Evolutionary conservation across 2,329 filamentous ascomycete genomes (phyloP).

Genomic region (Blastomyces emzantsi): DNA sequence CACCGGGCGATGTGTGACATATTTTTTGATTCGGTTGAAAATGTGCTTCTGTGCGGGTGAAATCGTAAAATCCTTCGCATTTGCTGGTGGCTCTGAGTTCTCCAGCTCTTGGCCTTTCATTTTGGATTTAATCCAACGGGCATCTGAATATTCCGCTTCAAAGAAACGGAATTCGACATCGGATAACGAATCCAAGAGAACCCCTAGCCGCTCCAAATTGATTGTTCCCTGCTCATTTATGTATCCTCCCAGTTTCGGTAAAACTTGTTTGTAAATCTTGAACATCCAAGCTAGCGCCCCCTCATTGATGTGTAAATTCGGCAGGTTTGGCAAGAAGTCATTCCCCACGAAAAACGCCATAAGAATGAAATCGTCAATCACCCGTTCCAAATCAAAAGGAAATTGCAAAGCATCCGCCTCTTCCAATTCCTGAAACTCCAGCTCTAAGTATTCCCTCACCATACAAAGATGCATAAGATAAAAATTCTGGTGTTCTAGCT

Average conservation of each 20-base stretch:
- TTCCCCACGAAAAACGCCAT: slow-evolving; percentile 99
- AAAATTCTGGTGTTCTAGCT: slow-evolving; percentile 98
- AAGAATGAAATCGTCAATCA: slow-evolving; percentile 98
- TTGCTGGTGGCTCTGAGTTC: slow-evolving; percentile 50
- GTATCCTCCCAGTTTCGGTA: slow-evolving; percentile 83
- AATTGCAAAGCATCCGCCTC: slow-evolving; percentile 62
- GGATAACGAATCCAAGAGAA: slow-evolving; percentile 73
- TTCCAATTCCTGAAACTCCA: slow-evolving; percentile 92
- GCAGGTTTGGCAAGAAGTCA: slow-evolving; percentile 95
- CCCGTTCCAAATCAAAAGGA: slow-evolving; percentile 82
- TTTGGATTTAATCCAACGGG: slow-evolving; percentile 87
- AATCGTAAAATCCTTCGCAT: slow-evolving; percentile 58
- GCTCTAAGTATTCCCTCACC: slow-evolving; percentile 89
- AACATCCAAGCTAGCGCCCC: slow-evolving; percentile 97
- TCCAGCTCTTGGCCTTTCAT: slow-evolving; percentile 56
- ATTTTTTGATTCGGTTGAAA: slow-evolving; percentile 74
- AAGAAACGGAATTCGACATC: slow-evolving; percentile 91
- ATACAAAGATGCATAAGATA: slow-evolving; percentile 96
- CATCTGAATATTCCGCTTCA: slow-evolving; percentile 78
- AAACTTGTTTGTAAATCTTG: slow-evolving; percentile 81
- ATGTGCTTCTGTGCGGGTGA: slow-evolving; percentile 72
- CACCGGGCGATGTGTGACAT: slow-evolving; percentile 59
- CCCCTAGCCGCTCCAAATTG: slow-evolving; percentile 68
- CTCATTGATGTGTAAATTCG: slow-evolving; percentile 96
- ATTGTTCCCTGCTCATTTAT: slow-evolving; percentile 94